Evolutionary conservation across 306 rosid genomes (phyloP), one percentile per base, ranked within the genome.

Genomic region (Senna siamea): DNA sequence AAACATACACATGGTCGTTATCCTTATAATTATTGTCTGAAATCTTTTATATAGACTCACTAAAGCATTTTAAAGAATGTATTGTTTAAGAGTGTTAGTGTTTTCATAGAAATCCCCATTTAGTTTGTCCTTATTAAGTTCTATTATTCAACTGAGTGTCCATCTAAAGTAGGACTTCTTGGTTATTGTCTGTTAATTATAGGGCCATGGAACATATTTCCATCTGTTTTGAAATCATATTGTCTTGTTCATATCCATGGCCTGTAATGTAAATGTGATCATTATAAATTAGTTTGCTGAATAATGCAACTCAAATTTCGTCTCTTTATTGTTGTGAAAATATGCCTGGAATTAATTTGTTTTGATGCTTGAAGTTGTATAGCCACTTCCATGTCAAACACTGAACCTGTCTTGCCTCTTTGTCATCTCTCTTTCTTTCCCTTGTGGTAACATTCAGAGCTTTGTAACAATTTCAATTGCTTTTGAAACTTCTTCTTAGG

Each of bases 401-500:
- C 37, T 17, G 10, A 18, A 30, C 14, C 9, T 17, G 14, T 59
- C 57, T 72, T 46, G 3, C 15, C 15, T 7, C 15, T 37, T 35
- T 26, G 10, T 48, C 14, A 6, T 41, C 51, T 35, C 18, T 6
- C 19, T 18, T 7, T 17, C 20, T 63, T 8, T 22, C 51, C 18
- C 50, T 62, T 23, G 0, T 38, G 50, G 51, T 5, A 44, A 40
- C 23, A 2, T 22, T 38, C 22, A 14, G 1, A 30, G 63, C 57
- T 54, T 66, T 34, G n/a, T 61, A 73, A 44, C 70, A 61, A 77
- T 74, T 62, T 65, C 28, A 68, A 54, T 68, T 48, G 9, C 43
- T 38, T 58, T 67, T 32, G 19, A 73, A 63, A 17, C 54, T 48
- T 26, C 63, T 83, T 59, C 18, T 2, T 73, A 93, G 98, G 98